Conservation (phyloP, 352 stramenopile species). For the Phytophthora rubi region DNA sequence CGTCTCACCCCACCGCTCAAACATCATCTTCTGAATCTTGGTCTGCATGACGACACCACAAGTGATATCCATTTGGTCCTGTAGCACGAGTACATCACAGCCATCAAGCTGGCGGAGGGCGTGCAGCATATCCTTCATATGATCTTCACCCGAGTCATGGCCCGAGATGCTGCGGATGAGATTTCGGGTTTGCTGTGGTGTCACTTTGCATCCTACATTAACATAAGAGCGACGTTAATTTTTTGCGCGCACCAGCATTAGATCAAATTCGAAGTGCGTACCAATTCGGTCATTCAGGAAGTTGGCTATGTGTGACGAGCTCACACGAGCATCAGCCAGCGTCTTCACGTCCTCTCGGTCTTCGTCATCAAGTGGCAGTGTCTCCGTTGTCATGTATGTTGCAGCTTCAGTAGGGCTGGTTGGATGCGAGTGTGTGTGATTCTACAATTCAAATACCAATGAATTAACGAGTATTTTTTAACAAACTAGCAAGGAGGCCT, state of each 20-base stretch:
- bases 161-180: slow-evolving; percentile 17
- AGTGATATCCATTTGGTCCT: slow-evolving; percentile 15
- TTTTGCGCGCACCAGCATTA: neutral
- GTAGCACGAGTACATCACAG: slow-evolving; percentile 9
- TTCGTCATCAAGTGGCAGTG: slow-evolving; percentile 5
- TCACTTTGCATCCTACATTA: slow-evolving; percentile 1
- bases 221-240: neutral
- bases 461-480: neutral
- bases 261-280: neutral
- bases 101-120: slow-evolving; percentile 3
- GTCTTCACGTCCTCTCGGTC: slow-evolving; percentile 15
- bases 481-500: neutral
- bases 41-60: slow-evolving; percentile 1
- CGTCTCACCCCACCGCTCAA: too few species aligned
- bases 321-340: slow-evolving; percentile 8
- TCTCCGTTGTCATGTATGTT: slow-evolving; percentile 12
- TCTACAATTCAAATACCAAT: neutral
- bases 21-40: too few species aligned
- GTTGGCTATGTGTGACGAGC: slow-evolving; percentile 5
- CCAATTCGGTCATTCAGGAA: slow-evolving; percentile 10
- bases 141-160: slow-evolving; percentile 11
- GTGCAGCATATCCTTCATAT: slow-evolving; percentile 9
- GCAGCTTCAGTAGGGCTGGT: neutral
- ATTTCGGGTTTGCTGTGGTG: slow-evolving; percentile 8
- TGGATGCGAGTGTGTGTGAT: neutral